Base-by-base conservation (phyloP, 768 basidiomycete species). In the Suillus ampliporus region DNA sequence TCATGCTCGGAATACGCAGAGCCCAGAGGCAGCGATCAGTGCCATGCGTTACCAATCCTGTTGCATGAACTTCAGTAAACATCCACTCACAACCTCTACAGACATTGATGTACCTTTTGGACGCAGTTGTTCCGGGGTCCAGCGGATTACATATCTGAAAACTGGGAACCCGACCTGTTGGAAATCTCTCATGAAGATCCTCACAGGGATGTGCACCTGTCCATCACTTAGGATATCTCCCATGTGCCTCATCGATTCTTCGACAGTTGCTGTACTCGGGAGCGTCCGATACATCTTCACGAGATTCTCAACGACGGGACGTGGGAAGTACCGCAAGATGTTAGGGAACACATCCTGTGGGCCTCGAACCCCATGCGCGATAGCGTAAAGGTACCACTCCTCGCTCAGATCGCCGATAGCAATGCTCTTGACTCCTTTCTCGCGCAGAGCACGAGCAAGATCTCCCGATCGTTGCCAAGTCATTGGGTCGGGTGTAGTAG, bases 381-480 rank as follows among this genome's bases (percentile, higher is more conserved):
- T 86, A 15, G 89, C 84, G 67, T 91, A 92, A 57, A 91, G 80
- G 71, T 86, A 90, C 90, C 90, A 92, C 72, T 92, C 90, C 67
- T 92, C 89, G 17, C 78, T 80, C 56, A 91, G 79, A 60, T 90
- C 88, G 10, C 91, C 91, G n/a, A 89, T 75, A 56, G 87, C 77
- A 61, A 92, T 77, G 68, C 82, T 85, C 44, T 77, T 81, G 50
- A 91, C 79, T 3, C 91, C 90, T 21, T 84, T 86, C 21, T 78
- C 82, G 50, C 70, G 73, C 14, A 92, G 79, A 1, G 78, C 82
- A 11, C 73, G 74, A 0, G 88, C 87, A 58, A 94, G 79, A 1
- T 76, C 79, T 3, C 90, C 89, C 1, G 80, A 81, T 15, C 83
- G 83, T 68, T 93, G 91, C 83, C 87, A 90, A 43, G 79, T 76